Base-by-base conservation (phyloP, 768 basidiomycete genomes). In the Cyclocybe cylindracea region DNA sequence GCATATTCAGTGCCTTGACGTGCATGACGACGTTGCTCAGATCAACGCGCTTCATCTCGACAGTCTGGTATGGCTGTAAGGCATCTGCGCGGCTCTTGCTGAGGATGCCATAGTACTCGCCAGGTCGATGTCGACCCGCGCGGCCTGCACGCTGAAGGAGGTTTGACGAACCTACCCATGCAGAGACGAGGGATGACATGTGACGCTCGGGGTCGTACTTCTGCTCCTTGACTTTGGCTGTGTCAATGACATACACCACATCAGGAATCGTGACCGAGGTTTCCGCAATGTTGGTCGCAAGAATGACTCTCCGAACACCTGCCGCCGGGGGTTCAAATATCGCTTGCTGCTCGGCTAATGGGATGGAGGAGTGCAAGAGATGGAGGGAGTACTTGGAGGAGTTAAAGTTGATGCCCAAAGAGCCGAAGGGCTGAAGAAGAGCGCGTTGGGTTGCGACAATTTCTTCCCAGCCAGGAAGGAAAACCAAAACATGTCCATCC, bases 221-320 rank as follows among this genome's bases (percentile, higher is more conserved):
- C 61, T 89, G 83, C 68, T 95, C 91, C 70, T 97, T 97, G 62
- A 94, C 79, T 61, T 87, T 86, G 13, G 83, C 95, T 0, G 89
- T 81, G 62, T 98, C 96, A 39, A 98, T 85, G 31, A 98, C 95
- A 61, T 91, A 94, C 8, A 96, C 91, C 19, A 97, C 91, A 58
- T 96, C 91, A 1, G 94, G 94, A 58, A 98, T 96, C 4, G 95
- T 98, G 59, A 97, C 79, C 4, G 92, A 94, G 3, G 94, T 95
- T 70, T 98, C 95, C 10, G 94, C 94, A 40, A 97, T 94, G 66
- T 97, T 97, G 36, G 95, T 98, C 4, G 94, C 83, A 43, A 98
- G 77, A 58, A 98, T 96, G 62, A 98, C 78, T 19, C 94, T 84
- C 49, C 94, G 86, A 14, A 92, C 78, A 8, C 92, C 92, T 2